phyloP scores from a whole-genome alignment of 768 basidiomycete genomes.

The Podaxis sp. region DNA sequence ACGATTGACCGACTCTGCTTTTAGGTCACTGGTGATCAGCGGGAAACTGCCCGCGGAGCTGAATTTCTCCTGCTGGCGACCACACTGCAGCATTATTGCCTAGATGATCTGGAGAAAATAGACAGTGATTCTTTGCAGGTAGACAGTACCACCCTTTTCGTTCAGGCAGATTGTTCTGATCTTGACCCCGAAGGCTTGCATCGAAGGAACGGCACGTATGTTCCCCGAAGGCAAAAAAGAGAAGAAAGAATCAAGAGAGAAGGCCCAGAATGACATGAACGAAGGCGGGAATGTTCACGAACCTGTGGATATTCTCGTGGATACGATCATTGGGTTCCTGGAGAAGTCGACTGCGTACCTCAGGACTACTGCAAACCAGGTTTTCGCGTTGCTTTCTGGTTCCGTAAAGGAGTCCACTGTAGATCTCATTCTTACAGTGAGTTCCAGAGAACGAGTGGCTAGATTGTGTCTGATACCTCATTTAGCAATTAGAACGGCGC shows the following conservation, averaged over 20 bases:
- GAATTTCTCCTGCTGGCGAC: constrained; percentile 69
- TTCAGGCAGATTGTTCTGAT: constrained; percentile 1
- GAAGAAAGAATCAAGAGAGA: constrained; percentile 16
- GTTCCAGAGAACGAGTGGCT: constrained; percentile 22
- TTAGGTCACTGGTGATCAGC: constrained; percentile 23
- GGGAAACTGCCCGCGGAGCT: constrained; percentile 61
- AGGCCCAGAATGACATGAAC: constrained; percentile 38
- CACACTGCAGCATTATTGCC: constrained; percentile 69
- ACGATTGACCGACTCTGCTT: neutral
- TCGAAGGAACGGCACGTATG: constrained; percentile 54
- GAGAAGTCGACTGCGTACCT: constrained; percentile 80
- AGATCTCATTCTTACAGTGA: constrained; percentile 76
- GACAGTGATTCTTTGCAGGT: constrained; percentile 65
- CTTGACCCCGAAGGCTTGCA: constrained; percentile 41
- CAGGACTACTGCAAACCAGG: constrained; percentile 74
- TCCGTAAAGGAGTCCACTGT: constrained; percentile 66
- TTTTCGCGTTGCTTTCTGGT: constrained; percentile 69
- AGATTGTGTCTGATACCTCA: neutral
- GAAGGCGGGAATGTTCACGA: constrained; percentile 22
- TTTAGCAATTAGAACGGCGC: constrained; percentile 79
- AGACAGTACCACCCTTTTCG: constrained; percentile 5
- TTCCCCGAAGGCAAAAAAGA: constrained; percentile 32
- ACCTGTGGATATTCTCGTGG: constrained; percentile 82
- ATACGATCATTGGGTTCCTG: constrained; percentile 85
- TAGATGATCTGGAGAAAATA: constrained; percentile 46